phyloP scores from a whole-genome alignment of 768 basidiomycete species.

The Macrolepiota fuliginosa region DNA sequence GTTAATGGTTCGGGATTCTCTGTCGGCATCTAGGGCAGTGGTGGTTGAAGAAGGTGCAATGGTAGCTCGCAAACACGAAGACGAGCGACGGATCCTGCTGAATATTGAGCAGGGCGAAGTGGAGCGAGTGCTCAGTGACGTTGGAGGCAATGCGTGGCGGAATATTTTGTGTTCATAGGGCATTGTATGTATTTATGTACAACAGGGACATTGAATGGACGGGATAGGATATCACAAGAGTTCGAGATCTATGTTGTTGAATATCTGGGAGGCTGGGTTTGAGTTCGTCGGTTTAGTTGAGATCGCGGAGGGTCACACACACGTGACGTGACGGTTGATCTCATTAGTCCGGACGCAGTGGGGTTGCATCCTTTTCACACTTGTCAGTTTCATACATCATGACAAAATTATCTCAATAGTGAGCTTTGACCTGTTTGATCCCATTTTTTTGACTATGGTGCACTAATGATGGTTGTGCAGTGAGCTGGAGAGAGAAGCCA shows the following conservation, averaged over 20 bases:
- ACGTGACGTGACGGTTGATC: neutral
- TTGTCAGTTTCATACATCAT: constrained; percentile 21
- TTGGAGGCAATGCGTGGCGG: constrained; percentile 71
- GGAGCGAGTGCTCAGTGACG: constrained; percentile 79
- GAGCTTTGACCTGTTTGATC: constrained; percentile 18
- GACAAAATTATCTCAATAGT: constrained; percentile 52
- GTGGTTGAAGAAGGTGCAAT: constrained; percentile 64
- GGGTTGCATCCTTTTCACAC: neutral
- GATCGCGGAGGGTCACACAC: neutral
- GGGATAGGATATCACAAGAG: neutral
- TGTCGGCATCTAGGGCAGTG: constrained; percentile 76
- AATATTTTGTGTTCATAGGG: constrained; percentile 36
- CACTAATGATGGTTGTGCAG: constrained; percentile 19
- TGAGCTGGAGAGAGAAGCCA: constrained; percentile 75
- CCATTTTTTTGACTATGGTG: neutral
- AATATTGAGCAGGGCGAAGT: constrained; percentile 85
- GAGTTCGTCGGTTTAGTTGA: neutral
- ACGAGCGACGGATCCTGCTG: constrained; percentile 72
- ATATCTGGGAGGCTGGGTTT: no score
- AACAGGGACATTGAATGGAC: neutral
- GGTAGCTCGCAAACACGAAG: constrained; percentile 51
- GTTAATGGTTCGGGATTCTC: constrained; percentile 64
- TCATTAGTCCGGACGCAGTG: neutral
- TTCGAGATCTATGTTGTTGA: neutral
- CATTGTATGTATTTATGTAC: neutral